phyloP scores from a whole-genome alignment of 2,329 filamentous ascomycete species.

The Pseudocercospora cruenta region DNA sequence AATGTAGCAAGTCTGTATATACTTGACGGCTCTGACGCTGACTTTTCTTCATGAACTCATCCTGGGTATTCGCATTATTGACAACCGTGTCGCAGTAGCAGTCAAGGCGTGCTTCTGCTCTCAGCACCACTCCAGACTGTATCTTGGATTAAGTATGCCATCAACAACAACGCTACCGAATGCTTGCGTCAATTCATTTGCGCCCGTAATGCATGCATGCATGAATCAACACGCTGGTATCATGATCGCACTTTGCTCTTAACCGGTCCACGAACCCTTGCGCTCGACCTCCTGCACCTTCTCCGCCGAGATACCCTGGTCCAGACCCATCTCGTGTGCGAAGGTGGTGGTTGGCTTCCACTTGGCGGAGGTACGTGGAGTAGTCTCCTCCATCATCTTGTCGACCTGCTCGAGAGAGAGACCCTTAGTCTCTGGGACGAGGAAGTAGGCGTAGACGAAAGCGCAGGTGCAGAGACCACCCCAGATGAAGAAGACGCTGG shows the following conservation, averaged over 20 bases:
- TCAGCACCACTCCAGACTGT: background rate
- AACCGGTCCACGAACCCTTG: slow-evolving; percentile 40
- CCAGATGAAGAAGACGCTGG: slow-evolving; percentile 51
- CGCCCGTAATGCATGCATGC: slow-evolving; percentile 20
- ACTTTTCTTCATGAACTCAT: slow-evolving; percentile 3
- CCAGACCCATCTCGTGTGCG: slow-evolving; percentile 39
- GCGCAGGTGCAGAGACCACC: slow-evolving; percentile 59
- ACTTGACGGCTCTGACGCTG: background rate
- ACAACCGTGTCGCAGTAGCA: background rate
- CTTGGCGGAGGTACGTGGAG: slow-evolving; percentile 72
- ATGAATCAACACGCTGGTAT: slow-evolving; percentile 7
- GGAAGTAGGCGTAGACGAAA: slow-evolving; percentile 46
- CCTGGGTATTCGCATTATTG: slow-evolving; percentile 9
- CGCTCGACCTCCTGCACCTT: slow-evolving; percentile 41
- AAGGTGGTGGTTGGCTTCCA: slow-evolving; percentile 54
- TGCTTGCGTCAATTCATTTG: slow-evolving; percentile 5
- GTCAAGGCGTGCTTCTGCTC: background rate
- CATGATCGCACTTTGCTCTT: slow-evolving; percentile 14
- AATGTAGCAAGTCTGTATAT: background rate
- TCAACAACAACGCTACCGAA: slow-evolving; percentile 2
- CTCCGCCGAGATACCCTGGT: slow-evolving; percentile 29
- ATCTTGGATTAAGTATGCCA: slow-evolving; percentile 4
- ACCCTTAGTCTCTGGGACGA: slow-evolving; percentile 83
- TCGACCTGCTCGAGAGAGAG: slow-evolving; percentile 84
- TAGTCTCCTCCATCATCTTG: slow-evolving; percentile 86